Evolutionary conservation across 495 filamentous ascomycete genomes (phyloP).

Genomic region (Achaetomiella virescens): DNA sequence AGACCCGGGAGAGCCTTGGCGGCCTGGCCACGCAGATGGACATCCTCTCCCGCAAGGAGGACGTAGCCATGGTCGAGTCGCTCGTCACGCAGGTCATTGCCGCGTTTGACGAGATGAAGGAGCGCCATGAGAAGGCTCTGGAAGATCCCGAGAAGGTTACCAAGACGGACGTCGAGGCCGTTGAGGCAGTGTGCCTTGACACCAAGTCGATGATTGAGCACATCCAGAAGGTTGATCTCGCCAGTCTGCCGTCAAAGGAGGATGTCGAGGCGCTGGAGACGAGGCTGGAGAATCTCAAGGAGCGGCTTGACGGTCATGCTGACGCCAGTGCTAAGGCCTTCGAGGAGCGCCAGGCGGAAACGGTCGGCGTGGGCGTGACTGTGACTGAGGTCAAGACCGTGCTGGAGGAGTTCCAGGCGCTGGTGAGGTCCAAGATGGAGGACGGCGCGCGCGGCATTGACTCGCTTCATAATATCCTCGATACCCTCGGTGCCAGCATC

Average conservation of each 20-base stretch:
- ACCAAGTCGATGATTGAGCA: conserved; percentile 70
- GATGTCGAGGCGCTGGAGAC: conserved; percentile 47
- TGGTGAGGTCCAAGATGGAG: conserved; percentile 45
- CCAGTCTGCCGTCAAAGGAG: conserved; percentile 58
- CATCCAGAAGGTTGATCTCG: conserved; percentile 60
- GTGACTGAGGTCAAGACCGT: conserved; percentile 47
- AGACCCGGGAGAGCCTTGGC: conserved; percentile 62
- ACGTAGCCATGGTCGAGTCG: conserved; percentile 66
- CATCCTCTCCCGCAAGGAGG: conserved; percentile 63
- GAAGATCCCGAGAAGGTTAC: conserved; percentile 60
- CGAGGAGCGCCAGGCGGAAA: conserved; percentile 62
- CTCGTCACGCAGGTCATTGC: conserved; percentile 68
- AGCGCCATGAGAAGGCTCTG: conserved; percentile 54
- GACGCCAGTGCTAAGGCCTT: conserved; percentile 71
- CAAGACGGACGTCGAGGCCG: conserved; percentile 71
- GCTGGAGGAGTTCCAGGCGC: conserved; percentile 45
- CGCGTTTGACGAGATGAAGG: conserved; percentile 72
- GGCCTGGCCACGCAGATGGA: conserved; percentile 54
- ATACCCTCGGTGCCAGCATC: conserved; percentile 55
- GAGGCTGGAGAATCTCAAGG: conserved; percentile 63
- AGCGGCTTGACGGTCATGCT: conserved; percentile 60
- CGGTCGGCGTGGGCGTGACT: conserved; percentile 42
- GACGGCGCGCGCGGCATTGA: conserved; percentile 45
- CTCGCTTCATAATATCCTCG: conserved; percentile 52
- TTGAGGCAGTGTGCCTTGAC: conserved; percentile 72